phyloP scores from a whole-genome alignment of 306 rosid genomes.

The Cicer bijugum region DNA sequence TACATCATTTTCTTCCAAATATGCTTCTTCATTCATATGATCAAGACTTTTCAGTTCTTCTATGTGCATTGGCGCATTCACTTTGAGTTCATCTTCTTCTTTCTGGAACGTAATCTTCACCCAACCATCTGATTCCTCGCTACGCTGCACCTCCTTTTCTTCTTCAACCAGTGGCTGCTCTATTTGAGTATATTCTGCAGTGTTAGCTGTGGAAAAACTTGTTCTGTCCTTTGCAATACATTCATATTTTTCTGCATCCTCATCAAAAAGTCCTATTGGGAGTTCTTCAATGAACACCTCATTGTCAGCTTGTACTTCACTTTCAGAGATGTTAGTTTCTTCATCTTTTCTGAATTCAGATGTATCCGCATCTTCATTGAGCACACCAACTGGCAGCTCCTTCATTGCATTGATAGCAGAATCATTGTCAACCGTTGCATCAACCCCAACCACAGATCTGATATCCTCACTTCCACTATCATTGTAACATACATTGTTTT shows the following conservation, averaged over 20 bases:
- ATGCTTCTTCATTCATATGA: not conserved
- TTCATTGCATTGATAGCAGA: no score
- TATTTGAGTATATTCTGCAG: conserved; percentile 4
- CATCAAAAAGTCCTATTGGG: conserved; percentile 42
- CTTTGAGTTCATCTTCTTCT: conserved; percentile 37
- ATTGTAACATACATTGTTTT: not conserved
- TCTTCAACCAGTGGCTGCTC: conserved; percentile 37
- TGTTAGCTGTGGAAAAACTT: not conserved
- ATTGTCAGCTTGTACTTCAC: not conserved
- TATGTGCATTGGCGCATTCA: not conserved
- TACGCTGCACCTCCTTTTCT: conserved; percentile 36
- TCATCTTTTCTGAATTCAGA: not conserved
- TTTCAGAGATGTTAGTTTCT: not conserved
- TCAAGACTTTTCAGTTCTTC: not conserved
- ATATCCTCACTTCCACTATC: not conserved
- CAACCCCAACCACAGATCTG: not conserved
- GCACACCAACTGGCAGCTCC: conserved; percentile 28
- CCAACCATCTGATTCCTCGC: conserved; percentile 38
- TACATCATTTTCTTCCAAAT: conserved; percentile 16
- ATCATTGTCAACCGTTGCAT: no score
- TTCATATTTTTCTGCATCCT: conserved; percentile 19
- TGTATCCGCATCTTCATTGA: conserved; percentile 12
- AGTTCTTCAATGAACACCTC: conserved; percentile 24
- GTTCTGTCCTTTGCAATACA: not conserved
- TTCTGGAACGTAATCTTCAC: conserved; percentile 20